Evolutionary conservation across 2,329 filamentous ascomycete species (phyloP).

Genomic region (Daldinia eschscholtzii): DNA sequence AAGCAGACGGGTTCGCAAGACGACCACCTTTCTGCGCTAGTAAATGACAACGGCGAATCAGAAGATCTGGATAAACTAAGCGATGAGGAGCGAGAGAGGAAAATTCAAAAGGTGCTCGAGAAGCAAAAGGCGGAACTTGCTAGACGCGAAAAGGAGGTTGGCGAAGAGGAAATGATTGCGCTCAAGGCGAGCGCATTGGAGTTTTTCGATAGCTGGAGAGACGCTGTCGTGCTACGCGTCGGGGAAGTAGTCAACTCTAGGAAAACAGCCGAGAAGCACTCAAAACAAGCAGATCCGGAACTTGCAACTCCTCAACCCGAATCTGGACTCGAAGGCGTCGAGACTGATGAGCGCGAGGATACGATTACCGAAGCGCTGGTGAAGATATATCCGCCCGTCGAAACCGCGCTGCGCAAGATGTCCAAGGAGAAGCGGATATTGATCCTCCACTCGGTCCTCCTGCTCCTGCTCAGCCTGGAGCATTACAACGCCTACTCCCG

Average conservation of each 20-base stretch:
- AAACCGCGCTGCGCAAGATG: slow-evolving; percentile 72
- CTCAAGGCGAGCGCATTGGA: slow-evolving; percentile 47
- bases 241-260: slow-evolving; percentile 50
- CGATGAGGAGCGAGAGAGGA: slow-evolving; percentile 23
- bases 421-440: slow-evolving; percentile 71
- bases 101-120: slow-evolving; percentile 34
- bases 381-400: slow-evolving; percentile 70
- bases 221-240: slow-evolving; percentile 49
- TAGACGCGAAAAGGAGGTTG: slow-evolving; percentile 47
- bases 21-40: slow-evolving; percentile 7
- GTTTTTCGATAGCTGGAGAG: slow-evolving; percentile 52
- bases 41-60: slow-evolving; percentile 9
- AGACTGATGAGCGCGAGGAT: slow-evolving; percentile 53
- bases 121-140: slow-evolving; percentile 42
- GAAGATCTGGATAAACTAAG: slow-evolving; percentile 11
- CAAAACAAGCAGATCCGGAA: slow-evolving; percentile 41
- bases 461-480: slow-evolving; percentile 80
- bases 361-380: slow-evolving; percentile 63
- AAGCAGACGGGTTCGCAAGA: slow-evolving; percentile 39
- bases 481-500: slow-evolving; percentile 82
- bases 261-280: slow-evolving; percentile 39
- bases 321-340: slow-evolving; percentile 25
- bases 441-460: slow-evolving; percentile 77
- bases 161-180: slow-evolving; percentile 45
- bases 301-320: slow-evolving; percentile 11